phyloP scores from a whole-genome alignment of 371 early-diverging fungal genomes.

The Mortierella sp. region DNA sequence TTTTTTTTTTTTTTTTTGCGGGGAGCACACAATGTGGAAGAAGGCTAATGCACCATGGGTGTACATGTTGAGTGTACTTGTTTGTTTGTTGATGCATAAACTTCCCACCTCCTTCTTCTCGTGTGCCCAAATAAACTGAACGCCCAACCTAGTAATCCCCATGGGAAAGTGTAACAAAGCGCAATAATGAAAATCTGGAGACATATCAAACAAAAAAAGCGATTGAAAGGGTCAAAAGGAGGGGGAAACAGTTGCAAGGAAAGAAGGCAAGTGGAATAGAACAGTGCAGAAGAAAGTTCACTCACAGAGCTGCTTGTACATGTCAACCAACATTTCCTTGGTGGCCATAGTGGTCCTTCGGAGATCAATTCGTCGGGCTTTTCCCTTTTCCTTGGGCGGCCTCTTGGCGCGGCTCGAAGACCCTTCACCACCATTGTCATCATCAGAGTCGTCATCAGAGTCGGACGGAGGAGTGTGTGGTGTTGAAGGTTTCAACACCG shows the following conservation, averaged over 20 bases:
- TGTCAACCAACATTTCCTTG: constrained; percentile 25
- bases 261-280: no score
- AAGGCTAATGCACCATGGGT: not conserved
- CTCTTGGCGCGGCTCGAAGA: constrained; percentile 15
- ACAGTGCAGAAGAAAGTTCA: not conserved
- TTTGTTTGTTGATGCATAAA: not conserved
- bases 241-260: no score
- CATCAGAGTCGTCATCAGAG: constrained; percentile 3
- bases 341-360: constrained; percentile 36
- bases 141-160: no score
- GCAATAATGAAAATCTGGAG: no score
- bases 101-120: no score
- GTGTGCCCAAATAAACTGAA: no score
- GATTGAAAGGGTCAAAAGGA: not conserved
- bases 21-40: not conserved
- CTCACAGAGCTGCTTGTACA: constrained; percentile 44
- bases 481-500: not conserved
- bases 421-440: not conserved
- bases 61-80: not conserved
- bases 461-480: not conserved
- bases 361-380: constrained; percentile 34
- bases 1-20: not conserved
- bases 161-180: no score
- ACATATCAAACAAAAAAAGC: constrained; percentile 3
- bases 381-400: constrained; percentile 23